A percentile compares a stretch with the other conserved stretches of the same genome.
Evolutionary conservation across 2,329 filamentous ascomycete genomes (phyloP).

Genomic region (Aphanoascus verrucosus): DNA sequence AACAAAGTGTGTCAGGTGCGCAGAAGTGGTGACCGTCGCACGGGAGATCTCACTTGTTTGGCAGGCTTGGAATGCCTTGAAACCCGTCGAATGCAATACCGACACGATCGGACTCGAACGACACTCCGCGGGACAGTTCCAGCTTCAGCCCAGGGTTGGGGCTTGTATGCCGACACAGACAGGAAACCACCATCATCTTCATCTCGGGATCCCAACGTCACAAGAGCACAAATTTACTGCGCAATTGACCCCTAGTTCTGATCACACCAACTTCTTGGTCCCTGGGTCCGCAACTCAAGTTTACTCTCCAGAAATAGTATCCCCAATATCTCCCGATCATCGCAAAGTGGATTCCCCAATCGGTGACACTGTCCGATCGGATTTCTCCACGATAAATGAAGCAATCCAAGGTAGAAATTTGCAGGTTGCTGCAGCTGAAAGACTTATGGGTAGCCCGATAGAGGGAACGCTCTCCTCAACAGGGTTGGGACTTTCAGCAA

Average conservation of each 20-base stretch:
- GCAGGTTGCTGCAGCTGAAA: slow-evolving; percentile 1
- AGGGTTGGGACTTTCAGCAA: neutral
- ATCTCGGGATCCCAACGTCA: neutral
- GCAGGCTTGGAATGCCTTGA: slow-evolving; percentile 30
- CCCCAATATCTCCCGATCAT: slow-evolving; percentile 12
- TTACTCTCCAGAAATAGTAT: slow-evolving; percentile 6
- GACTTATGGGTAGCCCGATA: neutral
- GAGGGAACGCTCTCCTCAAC: slow-evolving; percentile 1
- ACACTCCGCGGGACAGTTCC: slow-evolving; percentile 23
- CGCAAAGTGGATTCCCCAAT: slow-evolving; percentile 8
- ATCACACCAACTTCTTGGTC: slow-evolving; percentile 1
- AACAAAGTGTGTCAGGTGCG: slow-evolving; percentile 28
- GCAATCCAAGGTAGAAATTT: slow-evolving; percentile 1
- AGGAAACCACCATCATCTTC: neutral
- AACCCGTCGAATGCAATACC: slow-evolving; percentile 29
- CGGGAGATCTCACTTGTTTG: slow-evolving; percentile 30
- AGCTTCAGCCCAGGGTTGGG: slow-evolving; percentile 8
- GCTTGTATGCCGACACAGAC: neutral
- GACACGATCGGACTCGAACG: slow-evolving; percentile 33
- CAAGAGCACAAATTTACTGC: neutral
- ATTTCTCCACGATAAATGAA: slow-evolving; percentile 13
- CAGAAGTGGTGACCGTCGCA: slow-evolving; percentile 26
- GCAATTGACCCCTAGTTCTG: neutral
- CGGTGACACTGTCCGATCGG: neutral
- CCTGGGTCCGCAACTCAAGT: slow-evolving; percentile 7